These are phyloP conservation scores for Parachlorella kessleri DNA, from an alignment of 139 green algal genomes.

Conservation along the genomic window DNA sequence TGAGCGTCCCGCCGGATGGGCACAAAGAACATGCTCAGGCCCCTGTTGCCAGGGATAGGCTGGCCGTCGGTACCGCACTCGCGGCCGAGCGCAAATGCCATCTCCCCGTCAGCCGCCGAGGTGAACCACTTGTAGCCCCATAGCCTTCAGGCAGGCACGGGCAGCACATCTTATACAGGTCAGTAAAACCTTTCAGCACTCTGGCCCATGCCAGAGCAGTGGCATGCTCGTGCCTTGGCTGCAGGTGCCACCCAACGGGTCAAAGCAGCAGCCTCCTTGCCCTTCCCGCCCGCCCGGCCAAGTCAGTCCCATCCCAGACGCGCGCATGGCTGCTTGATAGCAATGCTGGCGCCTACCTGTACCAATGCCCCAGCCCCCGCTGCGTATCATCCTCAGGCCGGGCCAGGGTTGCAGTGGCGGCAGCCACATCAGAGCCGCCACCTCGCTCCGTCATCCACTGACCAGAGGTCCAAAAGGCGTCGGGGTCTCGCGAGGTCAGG, in stretches of 20 bases:
- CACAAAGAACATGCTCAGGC: slow-evolving; percentile 22
- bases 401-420: slow-evolving; percentile 14
- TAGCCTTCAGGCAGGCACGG: not conserved
- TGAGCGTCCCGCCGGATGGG: slow-evolving; percentile 1
- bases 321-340: too few relatives aligned
- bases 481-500: slow-evolving; percentile 19
- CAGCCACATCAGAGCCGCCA: slow-evolving; percentile 14
- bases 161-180: too few relatives aligned
- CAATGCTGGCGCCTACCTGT: too few relatives aligned
- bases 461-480: slow-evolving; percentile 18
- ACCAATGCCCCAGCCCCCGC: slow-evolving; percentile 7
- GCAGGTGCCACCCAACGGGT: too few relatives aligned
- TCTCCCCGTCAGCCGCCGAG: slow-evolving; percentile 23
- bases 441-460: slow-evolving; percentile 36
- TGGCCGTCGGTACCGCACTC: not conserved
- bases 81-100: slow-evolving; percentile 12
- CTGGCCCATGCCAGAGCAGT: too few relatives aligned
- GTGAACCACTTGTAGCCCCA: slow-evolving; percentile 37
- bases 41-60: not conserved
- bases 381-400: not conserved
- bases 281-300: too few relatives aligned
- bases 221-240: too few relatives aligned
- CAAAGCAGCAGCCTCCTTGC: too few relatives aligned
- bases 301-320: too few relatives aligned
- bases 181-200: too few relatives aligned